These are phyloP conservation scores for Rhizopogon vinicolor DNA, from an alignment of 768 basidiomycete genomes.

Conservation along the genomic window DNA sequence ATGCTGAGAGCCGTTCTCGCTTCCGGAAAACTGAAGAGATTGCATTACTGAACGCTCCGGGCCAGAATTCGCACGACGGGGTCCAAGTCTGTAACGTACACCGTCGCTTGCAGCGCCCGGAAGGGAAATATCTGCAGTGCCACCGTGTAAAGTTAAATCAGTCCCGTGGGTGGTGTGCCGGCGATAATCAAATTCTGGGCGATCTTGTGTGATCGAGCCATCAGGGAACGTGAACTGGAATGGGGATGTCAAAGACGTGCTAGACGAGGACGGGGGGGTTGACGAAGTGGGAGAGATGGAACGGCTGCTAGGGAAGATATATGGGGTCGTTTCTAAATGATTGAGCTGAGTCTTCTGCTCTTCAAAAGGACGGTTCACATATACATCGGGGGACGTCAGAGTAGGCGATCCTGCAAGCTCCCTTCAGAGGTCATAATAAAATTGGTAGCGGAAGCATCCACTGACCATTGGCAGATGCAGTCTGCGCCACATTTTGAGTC, in stretches of 20 bases:
- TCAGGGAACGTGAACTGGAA: conserved; percentile 65
- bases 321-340: conserved; percentile 49
- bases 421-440: conserved; percentile 24
- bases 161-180: conserved; percentile 50
- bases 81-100: conserved; percentile 55
- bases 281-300: conserved; percentile 69
- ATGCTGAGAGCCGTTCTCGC: conserved; percentile 47
- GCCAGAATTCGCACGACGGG: conserved; percentile 43
- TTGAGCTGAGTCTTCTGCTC: conserved; percentile 54
- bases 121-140: conserved; percentile 67
- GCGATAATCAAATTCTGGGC: conserved; percentile 63
- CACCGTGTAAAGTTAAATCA: conserved; percentile 69
- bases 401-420: conserved; percentile 56
- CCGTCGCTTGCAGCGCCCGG: conserved; percentile 46
- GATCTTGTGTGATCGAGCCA: conserved; percentile 45
- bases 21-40: conserved; percentile 41
- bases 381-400: conserved; percentile 41
- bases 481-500: conserved; percentile 25
- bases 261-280: conserved; percentile 56
- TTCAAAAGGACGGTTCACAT: conserved; percentile 44
- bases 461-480: conserved; percentile 26
- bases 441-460: conserved; percentile 21
- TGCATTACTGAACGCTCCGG: conserved; percentile 47
- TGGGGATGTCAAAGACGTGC: conserved; percentile 56
- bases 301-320: conserved; percentile 62